Base-by-base conservation (phyloP, 257 asterid genomes). In the Nemophila menziesii region DNA sequence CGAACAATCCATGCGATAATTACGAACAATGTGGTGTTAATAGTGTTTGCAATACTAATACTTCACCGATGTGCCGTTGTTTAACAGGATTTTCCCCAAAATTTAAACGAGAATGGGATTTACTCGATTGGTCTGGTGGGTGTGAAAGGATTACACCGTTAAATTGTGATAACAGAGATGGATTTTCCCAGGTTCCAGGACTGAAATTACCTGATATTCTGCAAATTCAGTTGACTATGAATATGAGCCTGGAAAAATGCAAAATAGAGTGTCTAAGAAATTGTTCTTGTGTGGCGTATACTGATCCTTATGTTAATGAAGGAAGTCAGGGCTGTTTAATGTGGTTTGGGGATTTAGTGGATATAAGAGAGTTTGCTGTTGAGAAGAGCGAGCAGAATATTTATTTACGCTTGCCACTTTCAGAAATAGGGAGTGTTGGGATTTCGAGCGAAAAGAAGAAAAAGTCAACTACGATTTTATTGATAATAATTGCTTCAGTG, bases 151-250 rank as follows among this genome's bases (percentile, higher is more conserved):
- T 23, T 34, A 46, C 1, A 5, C 44, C 51, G 4, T 16, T 46
- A 44, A 39, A 43, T 39, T 66, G 72, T 22, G 17, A 16, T 2
- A 22, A 37, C 3, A 56, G 57, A 2, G 64, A 55, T 9, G 61
- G 56, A 20, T 66, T 60, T 48, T 20, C 49, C 8, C 54, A 33
- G 51, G 49, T 54, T 26, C 44, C 63, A 38, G 55, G 59, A 9
- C 21, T 66, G 20, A 66, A 60, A 47, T 33, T 66, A 46, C 67
- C 64, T 6, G 68, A 60, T 21, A n/a, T 58, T 1, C 52, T 36
- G 26, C 2, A 18, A 18, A 46, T 43, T 22, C 44, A 52, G 61
- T 51, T 50, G 27, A 60, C 46, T 8, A 17, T 13, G 27, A 46
- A 13, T 4, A 56, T 61, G 55, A 26, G 33, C 8, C 56, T 60